These are phyloP conservation scores for Trichoderma koningiopsis DNA, from an alignment of 2,329 filamentous ascomycete species.

Conservation along the genomic window DNA sequence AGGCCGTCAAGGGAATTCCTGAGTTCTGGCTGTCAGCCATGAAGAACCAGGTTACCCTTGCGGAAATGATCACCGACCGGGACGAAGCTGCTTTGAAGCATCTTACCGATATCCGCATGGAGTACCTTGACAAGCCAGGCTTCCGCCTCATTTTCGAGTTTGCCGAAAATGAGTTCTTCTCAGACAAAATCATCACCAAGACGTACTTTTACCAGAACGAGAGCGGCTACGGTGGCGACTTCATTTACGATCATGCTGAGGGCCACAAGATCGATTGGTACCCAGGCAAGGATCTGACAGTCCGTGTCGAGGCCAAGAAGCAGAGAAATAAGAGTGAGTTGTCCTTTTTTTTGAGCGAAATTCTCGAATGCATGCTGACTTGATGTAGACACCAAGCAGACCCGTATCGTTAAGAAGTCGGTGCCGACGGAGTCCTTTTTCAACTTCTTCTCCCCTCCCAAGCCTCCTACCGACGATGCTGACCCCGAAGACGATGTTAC, in stretches of 20 bases:
- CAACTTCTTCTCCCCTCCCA: constrained; percentile 98
- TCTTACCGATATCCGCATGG: constrained; percentile 93
- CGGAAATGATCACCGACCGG: constrained; percentile 97
- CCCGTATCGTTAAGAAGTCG: constrained; percentile 97
- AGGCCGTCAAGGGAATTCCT: constrained; percentile 76
- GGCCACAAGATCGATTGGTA: constrained; percentile 99
- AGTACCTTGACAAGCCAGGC: constrained; percentile 96
- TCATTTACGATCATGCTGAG: constrained; percentile 99
- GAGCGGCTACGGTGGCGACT: constrained; percentile 97
- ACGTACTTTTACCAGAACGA: constrained; percentile 99
- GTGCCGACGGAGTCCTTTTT: constrained; percentile 98
- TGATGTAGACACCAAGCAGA: constrained; percentile 90
- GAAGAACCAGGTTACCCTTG: constrained; percentile 98
- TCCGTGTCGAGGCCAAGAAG: constrained; percentile 98
- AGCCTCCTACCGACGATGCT: constrained; percentile 73
- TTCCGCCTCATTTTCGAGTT: constrained; percentile 99
- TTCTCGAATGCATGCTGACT: not conserved
- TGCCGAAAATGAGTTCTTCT: constrained; percentile 92
- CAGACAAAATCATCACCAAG: constrained; percentile 95
- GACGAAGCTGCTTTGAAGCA: constrained; percentile 92
- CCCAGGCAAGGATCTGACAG: constrained; percentile 86
- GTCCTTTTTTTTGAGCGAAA: not conserved
- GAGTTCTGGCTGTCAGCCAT: constrained; percentile 99
- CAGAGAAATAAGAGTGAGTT: constrained; percentile 93
- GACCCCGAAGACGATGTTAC: constrained; percentile 74